A percentile compares a stretch with the other conserved stretches of the same genome.
Conservation (phyloP, 116 monocot genomes). For the Trichopus zeylanicus region DNA sequence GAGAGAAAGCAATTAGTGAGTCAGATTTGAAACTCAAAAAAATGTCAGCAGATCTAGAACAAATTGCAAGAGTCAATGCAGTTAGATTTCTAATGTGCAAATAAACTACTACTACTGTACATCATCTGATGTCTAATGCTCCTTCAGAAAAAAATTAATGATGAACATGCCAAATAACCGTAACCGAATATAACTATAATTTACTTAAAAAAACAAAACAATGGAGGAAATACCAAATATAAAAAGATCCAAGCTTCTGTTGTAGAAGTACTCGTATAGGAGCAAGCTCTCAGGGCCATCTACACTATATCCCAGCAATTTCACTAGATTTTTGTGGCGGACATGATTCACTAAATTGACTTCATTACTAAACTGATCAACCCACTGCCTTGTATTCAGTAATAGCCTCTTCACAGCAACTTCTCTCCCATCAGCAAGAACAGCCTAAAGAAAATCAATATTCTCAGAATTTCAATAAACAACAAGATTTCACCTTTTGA, state of each 20-base stretch:
- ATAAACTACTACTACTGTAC: too few relatives aligned
- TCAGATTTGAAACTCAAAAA: too few relatives aligned
- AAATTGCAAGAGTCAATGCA: too few relatives aligned
- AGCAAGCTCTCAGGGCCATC: constrained; percentile 62
- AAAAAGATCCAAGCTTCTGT: constrained; percentile 50
- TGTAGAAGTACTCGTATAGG: constrained; percentile 48
- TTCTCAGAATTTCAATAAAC: constrained; percentile 1
- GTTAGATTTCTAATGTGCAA: too few relatives aligned
- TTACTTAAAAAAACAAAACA: background rate
- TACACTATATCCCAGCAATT: constrained; percentile 51
- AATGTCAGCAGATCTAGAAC: too few relatives aligned
- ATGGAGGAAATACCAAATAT: constrained; percentile 40
- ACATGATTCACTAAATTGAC: constrained; percentile 49
- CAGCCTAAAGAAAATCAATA: constrained; percentile 12
- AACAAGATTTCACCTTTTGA: background rate
- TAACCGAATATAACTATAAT: too few relatives aligned
- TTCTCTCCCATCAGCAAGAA: constrained; percentile 50
- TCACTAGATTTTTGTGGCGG: constrained; percentile 62
- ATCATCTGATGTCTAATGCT: too few relatives aligned
- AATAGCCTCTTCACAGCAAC: constrained; percentile 59
- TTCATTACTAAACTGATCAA: constrained; percentile 59
- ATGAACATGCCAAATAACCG: too few relatives aligned
- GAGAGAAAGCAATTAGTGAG: too few relatives aligned
- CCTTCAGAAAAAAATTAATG: too few relatives aligned
- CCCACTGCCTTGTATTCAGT: constrained; percentile 54